Base-by-base conservation (phyloP, 805 yeast species). In the Komagataella mondaviorum region DNA sequence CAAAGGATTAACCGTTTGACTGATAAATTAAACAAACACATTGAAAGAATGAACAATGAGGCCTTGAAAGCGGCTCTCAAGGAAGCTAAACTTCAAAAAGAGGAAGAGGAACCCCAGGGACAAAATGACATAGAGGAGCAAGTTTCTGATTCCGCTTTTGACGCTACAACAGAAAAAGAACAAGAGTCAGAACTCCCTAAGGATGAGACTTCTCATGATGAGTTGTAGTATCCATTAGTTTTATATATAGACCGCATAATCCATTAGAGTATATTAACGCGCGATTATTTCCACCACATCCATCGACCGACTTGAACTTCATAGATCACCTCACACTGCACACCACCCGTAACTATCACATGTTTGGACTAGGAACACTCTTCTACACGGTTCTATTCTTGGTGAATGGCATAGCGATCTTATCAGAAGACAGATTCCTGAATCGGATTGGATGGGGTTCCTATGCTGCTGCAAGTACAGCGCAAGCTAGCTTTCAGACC, bases 361-460 rank as follows among this genome's bases (percentile, higher is more conserved):
- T 77, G 82, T 76, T 78, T 67, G 83, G 83, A 22, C 65, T 78
- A 46, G 82, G 82, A 39, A 73, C 73, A 55, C 63, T 78, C 23
- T 63, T 78, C 47, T 78, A 78, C 61, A 72, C 77, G 51, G 66
- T 73, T 22, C 64, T 79, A n/a, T 70, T 79, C 49, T 56, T 73
- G 48, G 71, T 78, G 44, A 79, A 79, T 57, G 80, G 81, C 0
- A 69, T 79, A 16, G 84, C 84, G 0, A 77, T 79, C 20, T 67
- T 79, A 46, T 76, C 81, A 52, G 85, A 79, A 57, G 85, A 79
- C 59, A 60, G 85, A 50, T 79, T 79, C 56, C 68, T 79, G 53
- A 77, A 77, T 65, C 60, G 85, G 65, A 65, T 63, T 47, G 67
- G 67, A 10, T 59, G 63, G 56, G 60, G 63, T 6, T 49, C 55